Conservation (phyloP, 352 stramenopile genomes). For the Detonula confervacea region DNA sequence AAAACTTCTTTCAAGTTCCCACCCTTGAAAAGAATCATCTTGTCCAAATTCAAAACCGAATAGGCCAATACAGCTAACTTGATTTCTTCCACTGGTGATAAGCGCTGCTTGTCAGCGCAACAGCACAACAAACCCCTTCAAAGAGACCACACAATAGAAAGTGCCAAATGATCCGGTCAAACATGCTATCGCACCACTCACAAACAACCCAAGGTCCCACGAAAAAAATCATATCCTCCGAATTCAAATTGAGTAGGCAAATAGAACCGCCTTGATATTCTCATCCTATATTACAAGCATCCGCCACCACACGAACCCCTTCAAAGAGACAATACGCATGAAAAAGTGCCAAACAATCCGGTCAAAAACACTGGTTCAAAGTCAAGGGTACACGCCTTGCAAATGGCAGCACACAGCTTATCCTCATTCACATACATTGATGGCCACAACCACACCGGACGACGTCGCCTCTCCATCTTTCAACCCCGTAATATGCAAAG, state of each 20-base stretch:
- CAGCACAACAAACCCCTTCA: no score
- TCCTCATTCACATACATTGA: conserved; percentile 65
- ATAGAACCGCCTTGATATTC: not conserved
- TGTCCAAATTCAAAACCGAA: no score
- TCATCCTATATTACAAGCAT: not conserved
- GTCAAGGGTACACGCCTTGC: conserved; percentile 75
- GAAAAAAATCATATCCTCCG: not conserved
- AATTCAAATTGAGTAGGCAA: not conserved
- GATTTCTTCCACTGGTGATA: no score
- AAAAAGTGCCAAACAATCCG: not conserved
- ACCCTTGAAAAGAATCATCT: no score
- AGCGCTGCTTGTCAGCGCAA: no score
- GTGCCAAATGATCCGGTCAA: not conserved
- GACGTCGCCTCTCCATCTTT: conserved; percentile 64
- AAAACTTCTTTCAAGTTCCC: no score
- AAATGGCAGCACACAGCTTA: conserved; percentile 71
- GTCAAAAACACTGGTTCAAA: conserved; percentile 71
- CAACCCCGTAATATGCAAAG: conserved; percentile 82
- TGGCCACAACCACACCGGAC: conserved; percentile 66
- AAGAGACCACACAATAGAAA: not conserved
- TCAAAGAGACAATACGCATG: not conserved
- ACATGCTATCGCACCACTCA: not conserved
- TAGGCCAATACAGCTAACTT: no score
- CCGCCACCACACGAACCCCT: not conserved
- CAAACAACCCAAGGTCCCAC: no score